These are phyloP conservation scores for Pseudoneurospora amorphoporcata DNA, from an alignment of 495 filamentous ascomycete species.

Conservation along the genomic window DNA sequence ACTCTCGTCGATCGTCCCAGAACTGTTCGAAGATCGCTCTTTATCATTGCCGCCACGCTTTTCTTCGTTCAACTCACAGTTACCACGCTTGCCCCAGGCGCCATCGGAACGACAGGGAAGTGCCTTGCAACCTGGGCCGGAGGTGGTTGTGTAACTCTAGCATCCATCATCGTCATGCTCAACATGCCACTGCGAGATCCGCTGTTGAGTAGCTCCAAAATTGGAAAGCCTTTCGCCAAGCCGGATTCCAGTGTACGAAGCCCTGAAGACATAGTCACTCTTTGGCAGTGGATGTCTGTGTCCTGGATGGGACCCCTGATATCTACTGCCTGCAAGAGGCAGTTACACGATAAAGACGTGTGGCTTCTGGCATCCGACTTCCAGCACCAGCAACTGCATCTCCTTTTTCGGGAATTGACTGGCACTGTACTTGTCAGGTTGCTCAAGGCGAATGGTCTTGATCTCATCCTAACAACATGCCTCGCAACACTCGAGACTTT, in stretches of 20 bases:
- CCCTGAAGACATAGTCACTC: constrained; percentile 69
- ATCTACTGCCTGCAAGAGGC: constrained; percentile 44
- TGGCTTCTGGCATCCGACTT: constrained; percentile 69
- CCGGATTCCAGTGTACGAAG: constrained; percentile 55
- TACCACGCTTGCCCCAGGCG: constrained; percentile 4
- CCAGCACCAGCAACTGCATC: constrained; percentile 60
- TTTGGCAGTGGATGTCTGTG: constrained; percentile 75
- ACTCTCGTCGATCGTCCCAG: constrained; percentile 17
- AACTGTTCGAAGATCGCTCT: constrained; percentile 13
- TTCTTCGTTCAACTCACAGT: constrained; percentile 10
- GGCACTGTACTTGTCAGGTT: constrained; percentile 62
- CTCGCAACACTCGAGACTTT: constrained; percentile 52
- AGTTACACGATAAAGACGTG: constrained; percentile 67
- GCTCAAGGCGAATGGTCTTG: constrained; percentile 61
- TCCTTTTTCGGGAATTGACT: constrained; percentile 58
- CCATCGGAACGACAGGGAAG: neutral
- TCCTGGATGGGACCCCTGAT: constrained; percentile 77
- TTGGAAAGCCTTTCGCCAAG: constrained; percentile 45
- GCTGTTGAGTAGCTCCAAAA: constrained; percentile 44
- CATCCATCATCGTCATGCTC: constrained; percentile 43
- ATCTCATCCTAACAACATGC: constrained; percentile 55
- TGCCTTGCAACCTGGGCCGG: constrained; percentile 1
- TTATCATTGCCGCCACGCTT: constrained; percentile 13
- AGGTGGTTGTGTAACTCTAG: constrained; percentile 8
- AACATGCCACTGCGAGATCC: constrained; percentile 64